Evolutionary conservation across 805 yeast species (phyloP), one percentile per base, ranked within the genome.

Genomic region (Pichia phayaonensis): DNA sequence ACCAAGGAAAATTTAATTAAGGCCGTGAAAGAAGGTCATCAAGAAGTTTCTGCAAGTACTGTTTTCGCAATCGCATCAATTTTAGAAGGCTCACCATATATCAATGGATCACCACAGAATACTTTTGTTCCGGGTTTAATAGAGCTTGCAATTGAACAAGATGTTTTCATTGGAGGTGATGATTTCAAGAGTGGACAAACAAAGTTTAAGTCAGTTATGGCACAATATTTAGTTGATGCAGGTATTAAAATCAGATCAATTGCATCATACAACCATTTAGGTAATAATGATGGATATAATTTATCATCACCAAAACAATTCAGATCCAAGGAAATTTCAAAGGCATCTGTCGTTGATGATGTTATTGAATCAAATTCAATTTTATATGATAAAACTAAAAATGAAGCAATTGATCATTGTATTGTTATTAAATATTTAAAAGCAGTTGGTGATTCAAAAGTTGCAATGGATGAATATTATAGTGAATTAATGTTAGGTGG

Each of bases 391-490:
- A 83, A 86, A 46, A 81, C 86, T 69, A 64, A 73, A 42, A 96
- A 96, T 45, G 76, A 80, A 56, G 77, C 76, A 55, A 85, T 92
- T 55, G 97, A 90, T 64, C 98, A 90, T 70, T 86, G 95, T 72
- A 90, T 90, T 67, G 97, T 90, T 54, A 90, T 90, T 75, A 90
- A 90, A 73, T 90, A 90, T 69, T 72, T 92, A 66, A 86, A 87
- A 50, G 97, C 97, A 10, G 97, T 90, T 45, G 96, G 96, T 39
- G 98, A 90, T 70, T 83, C 94, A 57, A 90, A 90, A 75, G 96
- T 90, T 56, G 98, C 98, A 48, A 92, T 90, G 97, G 98, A 90
- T 70, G 97, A 92, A 73, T 90, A 90, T 73, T 89, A 92, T 74
- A 85, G 95, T 50, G 97, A 90, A 71, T 81, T 90, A 65, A 92